Evolutionary conservation across 352 stramenopile genomes (phyloP).

Genomic region (Phytophthora fragariae): DNA sequence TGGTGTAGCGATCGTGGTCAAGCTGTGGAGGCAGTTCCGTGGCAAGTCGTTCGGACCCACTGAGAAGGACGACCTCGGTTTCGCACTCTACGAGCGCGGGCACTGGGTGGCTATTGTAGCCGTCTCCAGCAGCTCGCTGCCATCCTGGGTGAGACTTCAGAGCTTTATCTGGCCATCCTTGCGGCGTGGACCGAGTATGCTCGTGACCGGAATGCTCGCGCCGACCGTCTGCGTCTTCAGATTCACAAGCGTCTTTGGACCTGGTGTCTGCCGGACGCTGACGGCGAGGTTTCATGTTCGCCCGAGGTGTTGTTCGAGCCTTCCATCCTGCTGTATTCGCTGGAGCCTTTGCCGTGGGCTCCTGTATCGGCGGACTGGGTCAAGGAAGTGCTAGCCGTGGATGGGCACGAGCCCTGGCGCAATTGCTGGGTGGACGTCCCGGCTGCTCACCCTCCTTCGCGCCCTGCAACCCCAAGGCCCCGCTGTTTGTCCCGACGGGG

Average conservation of each 20-base stretch:
- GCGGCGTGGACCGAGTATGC: neutral
- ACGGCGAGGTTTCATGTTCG: no score
- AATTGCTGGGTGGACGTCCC: constrained; percentile 4
- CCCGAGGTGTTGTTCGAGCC: neutral
- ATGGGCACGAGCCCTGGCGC: neutral
- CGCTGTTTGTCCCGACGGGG: no score
- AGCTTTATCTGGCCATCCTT: neutral
- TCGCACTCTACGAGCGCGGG: neutral
- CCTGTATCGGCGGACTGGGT: neutral
- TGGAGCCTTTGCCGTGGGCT: neutral
- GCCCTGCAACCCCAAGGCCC: neutral
- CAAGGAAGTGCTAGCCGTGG: neutral
- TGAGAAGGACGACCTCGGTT: neutral
- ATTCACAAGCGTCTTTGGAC: neutral
- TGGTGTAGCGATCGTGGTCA: neutral
- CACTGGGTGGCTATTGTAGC: neutral
- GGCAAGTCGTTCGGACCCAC: neutral
- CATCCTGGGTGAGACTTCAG: neutral
- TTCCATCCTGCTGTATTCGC: neutral
- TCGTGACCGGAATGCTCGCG: neutral
- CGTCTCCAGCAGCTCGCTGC: neutral
- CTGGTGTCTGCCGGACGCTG: neutral
- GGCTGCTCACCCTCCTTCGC: neutral
- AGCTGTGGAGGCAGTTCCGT: neutral
- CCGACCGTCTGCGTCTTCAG: neutral